Percentiles rank a stretch among this genome's conserved stretches.
Evolutionary conservation across 805 yeast species (phyloP).

Genomic region (Candida bentonensis): DNA sequence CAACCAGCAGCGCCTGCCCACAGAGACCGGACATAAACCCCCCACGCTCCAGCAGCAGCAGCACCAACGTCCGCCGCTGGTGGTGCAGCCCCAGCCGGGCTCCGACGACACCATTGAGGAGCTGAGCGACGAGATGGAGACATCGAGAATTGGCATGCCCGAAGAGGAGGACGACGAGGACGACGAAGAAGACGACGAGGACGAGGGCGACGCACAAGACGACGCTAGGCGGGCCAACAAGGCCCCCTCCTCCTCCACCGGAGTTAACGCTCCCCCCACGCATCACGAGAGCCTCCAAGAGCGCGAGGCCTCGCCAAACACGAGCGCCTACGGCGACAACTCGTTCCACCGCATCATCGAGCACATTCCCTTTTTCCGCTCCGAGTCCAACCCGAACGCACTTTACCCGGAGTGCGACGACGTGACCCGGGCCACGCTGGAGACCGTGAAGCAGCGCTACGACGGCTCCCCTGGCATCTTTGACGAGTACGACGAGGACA

Average conservation of each 20-base stretch:
- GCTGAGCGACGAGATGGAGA: conserved; percentile 4
- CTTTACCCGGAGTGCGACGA: conserved; percentile 19
- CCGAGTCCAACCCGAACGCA: conserved; percentile 22
- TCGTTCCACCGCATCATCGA: neutral
- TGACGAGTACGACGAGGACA: conserved; percentile 28
- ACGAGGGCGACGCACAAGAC: neutral
- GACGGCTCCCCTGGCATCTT: conserved; percentile 19
- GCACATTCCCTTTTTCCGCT: conserved; percentile 5
- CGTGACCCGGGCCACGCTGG: conserved; percentile 13
- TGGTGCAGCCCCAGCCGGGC: neutral
- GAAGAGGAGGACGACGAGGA: conserved; percentile 10
- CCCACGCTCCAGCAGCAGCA: neutral
- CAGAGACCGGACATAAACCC: no score
- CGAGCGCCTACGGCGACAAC: conserved; percentile 4
- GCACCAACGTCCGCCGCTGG: neutral
- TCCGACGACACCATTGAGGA: conserved; percentile 11
- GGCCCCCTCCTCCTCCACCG: conserved; percentile 6
- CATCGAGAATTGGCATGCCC: conserved; percentile 5
- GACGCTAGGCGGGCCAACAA: neutral
- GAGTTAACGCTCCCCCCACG: conserved; percentile 2
- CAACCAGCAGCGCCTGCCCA: neutral
- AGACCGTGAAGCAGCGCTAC: conserved; percentile 15
- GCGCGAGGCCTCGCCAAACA: neutral
- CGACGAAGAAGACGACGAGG: conserved; percentile 6
- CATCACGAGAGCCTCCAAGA: neutral